phyloP scores from a whole-genome alignment of 345 rosid species.

The Murraya koenigii region DNA sequence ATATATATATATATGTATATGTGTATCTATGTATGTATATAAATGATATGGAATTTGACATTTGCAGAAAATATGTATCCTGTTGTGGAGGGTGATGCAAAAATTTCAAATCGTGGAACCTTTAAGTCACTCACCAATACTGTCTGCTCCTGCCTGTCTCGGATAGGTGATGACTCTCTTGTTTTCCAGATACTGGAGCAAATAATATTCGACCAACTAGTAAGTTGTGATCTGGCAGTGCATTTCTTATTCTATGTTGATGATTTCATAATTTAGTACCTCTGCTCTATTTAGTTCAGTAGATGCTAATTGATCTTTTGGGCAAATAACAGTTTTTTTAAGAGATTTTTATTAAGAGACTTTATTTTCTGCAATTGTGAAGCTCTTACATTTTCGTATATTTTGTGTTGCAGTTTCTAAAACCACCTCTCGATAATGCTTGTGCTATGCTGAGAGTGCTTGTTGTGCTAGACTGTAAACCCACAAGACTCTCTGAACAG shows the following conservation, averaged over 20 bases:
- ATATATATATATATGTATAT: neutral
- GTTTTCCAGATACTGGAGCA: constrained; percentile 59
- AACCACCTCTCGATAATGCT: constrained; percentile 55
- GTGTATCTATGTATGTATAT: constrained; percentile 3
- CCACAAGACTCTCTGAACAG: constrained; percentile 65
- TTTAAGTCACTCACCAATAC: constrained; percentile 41
- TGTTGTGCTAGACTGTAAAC: constrained; percentile 54
- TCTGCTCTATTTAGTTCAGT: neutral
- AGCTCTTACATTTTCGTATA: neutral
- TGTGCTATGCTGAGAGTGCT: constrained; percentile 75
- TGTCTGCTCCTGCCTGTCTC: constrained; percentile 52
- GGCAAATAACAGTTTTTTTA: neutral
- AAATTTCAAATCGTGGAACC: constrained; percentile 35
- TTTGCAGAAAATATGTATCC: constrained; percentile 43
- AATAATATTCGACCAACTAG: constrained; percentile 51
- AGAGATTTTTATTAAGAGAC: neutral
- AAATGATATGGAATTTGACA: constrained; percentile 14
- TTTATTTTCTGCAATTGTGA: neutral
- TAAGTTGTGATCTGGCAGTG: constrained; percentile 33
- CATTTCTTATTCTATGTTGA: neutral
- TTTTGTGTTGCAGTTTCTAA: constrained; percentile 38
- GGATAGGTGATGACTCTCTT: constrained; percentile 63
- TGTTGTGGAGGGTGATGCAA: constrained; percentile 21
- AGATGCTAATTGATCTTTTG: neutral
- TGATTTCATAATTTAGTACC: neutral